Evolutionary conservation across 1,139 yeast species (phyloP).

Genomic region (Suhomyces bolitotheri): DNA sequence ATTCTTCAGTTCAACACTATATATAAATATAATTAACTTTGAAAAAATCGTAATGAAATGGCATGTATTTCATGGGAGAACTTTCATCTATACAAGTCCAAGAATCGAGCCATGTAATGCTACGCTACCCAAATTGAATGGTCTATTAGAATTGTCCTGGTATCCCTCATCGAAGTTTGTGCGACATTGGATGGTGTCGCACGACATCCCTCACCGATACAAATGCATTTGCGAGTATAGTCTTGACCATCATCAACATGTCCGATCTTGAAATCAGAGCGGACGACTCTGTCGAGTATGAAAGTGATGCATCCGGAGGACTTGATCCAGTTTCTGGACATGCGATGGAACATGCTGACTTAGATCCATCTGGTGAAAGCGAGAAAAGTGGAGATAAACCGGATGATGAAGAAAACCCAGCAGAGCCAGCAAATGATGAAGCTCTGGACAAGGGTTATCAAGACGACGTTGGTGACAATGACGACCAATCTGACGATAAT

Average conservation of each 20-base stretch:
- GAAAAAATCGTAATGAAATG: too few species aligned
- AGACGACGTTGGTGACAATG: constrained; percentile 1
- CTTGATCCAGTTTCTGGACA: constrained; percentile 5
- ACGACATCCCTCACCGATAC: constrained; percentile 7
- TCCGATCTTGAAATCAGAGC: constrained; percentile 7
- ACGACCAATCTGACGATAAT: constrained; percentile 20
- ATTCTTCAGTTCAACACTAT: too few species aligned
- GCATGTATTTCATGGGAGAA: too few species aligned
- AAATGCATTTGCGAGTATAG: constrained; percentile 1
- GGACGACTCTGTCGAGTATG: constrained; percentile 4
- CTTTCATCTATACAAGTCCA: too few species aligned
- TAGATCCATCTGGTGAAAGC: too few species aligned
- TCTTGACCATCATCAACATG: constrained; percentile 7
- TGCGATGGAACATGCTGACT: too few species aligned
- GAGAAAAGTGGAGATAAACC: too few species aligned
- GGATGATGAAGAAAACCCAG: constrained; percentile 6
- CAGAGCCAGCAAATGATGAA: background rate
- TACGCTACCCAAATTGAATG: too few species aligned
- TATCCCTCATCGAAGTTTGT: too few species aligned
- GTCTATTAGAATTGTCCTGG: too few species aligned
- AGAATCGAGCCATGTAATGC: too few species aligned
- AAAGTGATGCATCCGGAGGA: background rate
- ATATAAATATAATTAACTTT: too few species aligned
- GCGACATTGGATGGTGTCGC: constrained; percentile 5
- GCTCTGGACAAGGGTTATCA: background rate